These are phyloP conservation scores for Colletotrichum sp. DNA, from an alignment of 2,329 filamentous ascomycete species.

Conservation along the genomic window DNA sequence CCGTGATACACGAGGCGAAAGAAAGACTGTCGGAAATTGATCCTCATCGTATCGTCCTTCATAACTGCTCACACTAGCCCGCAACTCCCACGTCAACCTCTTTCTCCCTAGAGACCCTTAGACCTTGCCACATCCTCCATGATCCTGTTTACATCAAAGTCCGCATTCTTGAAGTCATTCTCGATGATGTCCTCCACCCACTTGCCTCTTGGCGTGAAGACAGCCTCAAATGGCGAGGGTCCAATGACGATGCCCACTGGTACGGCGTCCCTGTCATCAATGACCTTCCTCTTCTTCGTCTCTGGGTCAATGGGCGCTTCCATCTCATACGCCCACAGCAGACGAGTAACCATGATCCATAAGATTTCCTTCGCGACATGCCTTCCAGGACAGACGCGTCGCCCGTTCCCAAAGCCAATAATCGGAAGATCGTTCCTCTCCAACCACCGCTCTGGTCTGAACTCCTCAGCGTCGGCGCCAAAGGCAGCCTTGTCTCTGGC, in stretches of 20 bases:
- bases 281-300: background rate
- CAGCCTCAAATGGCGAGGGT: background rate
- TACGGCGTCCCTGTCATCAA: background rate
- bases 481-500: constrained; percentile 43
- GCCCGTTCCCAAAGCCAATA: constrained; percentile 44
- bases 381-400: constrained; percentile 48
- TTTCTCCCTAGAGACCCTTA: background rate
- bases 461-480: constrained; percentile 48
- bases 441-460: constrained; percentile 55
- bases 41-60: background rate
- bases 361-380: constrained; percentile 50
- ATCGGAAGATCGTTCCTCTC: constrained; percentile 20
- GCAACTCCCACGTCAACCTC: background rate
- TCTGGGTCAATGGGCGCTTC: constrained; percentile 17
- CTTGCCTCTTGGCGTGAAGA: background rate
- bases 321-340: constrained; percentile 56
- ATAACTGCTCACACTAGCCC: rapidly evolving
- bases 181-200: background rate
- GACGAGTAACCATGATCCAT: constrained; percentile 41
- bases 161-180: background rate
- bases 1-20: background rate
- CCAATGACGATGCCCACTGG: background rate
- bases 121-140: background rate
- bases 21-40: background rate
- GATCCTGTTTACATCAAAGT: background rate